Evolutionary conservation across 176 grass and related monocot genomes (phyloP).

Genomic region (Phoenix roebelenii): DNA sequence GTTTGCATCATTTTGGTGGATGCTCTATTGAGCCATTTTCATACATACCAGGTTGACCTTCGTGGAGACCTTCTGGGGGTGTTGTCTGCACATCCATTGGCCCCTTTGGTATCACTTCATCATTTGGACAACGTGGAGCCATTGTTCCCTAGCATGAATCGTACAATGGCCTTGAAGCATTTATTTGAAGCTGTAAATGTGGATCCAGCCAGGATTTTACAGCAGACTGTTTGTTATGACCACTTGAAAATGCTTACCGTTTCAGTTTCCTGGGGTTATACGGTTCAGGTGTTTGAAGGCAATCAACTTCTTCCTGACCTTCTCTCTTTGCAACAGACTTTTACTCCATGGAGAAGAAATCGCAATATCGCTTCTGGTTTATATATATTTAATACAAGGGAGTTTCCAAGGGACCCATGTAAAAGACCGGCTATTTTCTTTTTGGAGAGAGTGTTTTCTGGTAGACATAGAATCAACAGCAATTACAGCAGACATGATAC

Average conservation of each 20-base stretch:
- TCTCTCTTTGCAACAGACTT: constrained; percentile 69
- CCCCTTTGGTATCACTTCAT: constrained; percentile 76
- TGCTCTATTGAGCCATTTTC: too few species aligned
- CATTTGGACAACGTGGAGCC: constrained; percentile 66
- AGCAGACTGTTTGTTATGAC: constrained; percentile 90
- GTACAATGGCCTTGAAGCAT: constrained; percentile 32
- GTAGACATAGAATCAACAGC: constrained; percentile 38
- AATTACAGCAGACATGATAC: constrained; percentile 47
- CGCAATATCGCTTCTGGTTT: constrained; percentile 27
- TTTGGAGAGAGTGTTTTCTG: constrained; percentile 33
- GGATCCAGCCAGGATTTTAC: constrained; percentile 72
- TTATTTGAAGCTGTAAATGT: constrained; percentile 43
- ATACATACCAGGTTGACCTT: constrained; percentile 57
- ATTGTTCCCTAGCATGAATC: constrained; percentile 70
- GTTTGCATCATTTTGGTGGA: too few species aligned
- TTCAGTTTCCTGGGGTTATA: constrained; percentile 82
- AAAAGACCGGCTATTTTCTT: constrained; percentile 58
- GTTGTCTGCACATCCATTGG: constrained; percentile 62
- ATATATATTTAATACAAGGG: constrained; percentile 76
- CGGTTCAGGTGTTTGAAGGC: constrained; percentile 59
- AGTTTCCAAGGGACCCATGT: constrained; percentile 49
- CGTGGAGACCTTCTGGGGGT: constrained; percentile 82
- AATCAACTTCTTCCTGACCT: constrained; percentile 58
- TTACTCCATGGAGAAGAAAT: constrained; percentile 57
- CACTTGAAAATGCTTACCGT: constrained; percentile 29